A percentile compares a stretch with the other conserved stretches of the same genome.
Conservation (phyloP, 106 monocot genomes). For the Dendrobium huoshanense region DNA sequence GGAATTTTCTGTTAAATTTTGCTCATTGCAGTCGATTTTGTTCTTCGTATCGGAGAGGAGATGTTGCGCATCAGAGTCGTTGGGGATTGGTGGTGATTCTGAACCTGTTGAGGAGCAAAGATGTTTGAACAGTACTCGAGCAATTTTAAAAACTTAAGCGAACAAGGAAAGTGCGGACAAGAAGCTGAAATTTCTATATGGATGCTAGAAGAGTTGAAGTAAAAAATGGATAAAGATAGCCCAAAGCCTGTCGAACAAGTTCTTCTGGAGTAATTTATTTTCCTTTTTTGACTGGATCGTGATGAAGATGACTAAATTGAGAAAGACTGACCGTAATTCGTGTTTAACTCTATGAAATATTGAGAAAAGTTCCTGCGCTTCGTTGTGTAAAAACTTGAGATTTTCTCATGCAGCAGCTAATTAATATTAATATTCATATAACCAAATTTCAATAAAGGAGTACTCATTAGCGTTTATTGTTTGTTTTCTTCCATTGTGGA, state of each 20-base stretch:
- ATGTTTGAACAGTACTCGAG: background rate
- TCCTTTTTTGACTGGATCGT: no score
- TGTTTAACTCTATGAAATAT: background rate
- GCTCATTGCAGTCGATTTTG: background rate
- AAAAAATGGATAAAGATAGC: background rate
- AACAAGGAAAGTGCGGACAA: background rate
- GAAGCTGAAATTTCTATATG: background rate
- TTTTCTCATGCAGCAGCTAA: no score
- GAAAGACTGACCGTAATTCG: background rate
- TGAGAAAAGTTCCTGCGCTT: no score
- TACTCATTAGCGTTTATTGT: no score
- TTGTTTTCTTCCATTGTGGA: no score
- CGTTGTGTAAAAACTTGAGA: no score
- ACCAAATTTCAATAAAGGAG: no score
- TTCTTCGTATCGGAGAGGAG: background rate
- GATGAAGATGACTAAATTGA: no score
- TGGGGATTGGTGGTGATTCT: slow-evolving; percentile 3
- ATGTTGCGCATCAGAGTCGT: slow-evolving; percentile 10
- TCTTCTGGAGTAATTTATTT: no score
- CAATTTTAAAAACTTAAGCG: no score
- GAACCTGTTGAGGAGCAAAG: slow-evolving; percentile 4
- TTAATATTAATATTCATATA: no score
- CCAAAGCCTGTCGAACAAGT: background rate
- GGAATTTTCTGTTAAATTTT: background rate
- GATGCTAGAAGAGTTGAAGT: background rate